Conservation (phyloP, 306 rosid genomes). For the Cucurbita ficifolia region DNA sequence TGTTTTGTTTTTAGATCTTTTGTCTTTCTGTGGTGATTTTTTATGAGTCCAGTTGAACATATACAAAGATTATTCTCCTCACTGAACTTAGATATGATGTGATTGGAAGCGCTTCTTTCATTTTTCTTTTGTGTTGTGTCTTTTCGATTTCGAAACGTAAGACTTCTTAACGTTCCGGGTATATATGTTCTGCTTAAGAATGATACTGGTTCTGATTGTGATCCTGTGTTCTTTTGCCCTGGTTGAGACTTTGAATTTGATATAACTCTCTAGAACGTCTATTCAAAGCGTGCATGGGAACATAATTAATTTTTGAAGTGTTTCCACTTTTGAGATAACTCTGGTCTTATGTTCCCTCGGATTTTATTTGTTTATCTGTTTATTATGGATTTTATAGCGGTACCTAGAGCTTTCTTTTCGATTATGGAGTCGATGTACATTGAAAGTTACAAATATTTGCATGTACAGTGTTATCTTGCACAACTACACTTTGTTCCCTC, state of each 20-base stretch:
- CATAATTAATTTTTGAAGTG: background rate
- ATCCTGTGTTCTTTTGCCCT: background rate
- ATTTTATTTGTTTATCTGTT: background rate
- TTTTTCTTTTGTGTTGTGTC: background rate
- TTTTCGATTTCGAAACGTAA: background rate
- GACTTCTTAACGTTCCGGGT: background rate
- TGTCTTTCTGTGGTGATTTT: background rate
- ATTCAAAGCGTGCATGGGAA: background rate
- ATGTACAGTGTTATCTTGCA: background rate
- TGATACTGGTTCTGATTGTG: background rate
- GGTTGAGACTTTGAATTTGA: background rate
- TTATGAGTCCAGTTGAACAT: background rate
- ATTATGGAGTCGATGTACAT: background rate
- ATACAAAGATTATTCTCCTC: background rate
- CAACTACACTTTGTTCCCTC: background rate
- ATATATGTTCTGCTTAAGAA: background rate
- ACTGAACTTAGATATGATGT: background rate
- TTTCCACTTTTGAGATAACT: background rate
- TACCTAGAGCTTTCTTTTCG: background rate
- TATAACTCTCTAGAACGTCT: background rate
- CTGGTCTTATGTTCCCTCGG: background rate
- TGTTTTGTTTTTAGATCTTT: background rate
- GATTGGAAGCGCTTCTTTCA: background rate
- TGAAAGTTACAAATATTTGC: background rate
- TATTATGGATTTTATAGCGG: background rate